Evolutionary conservation across 108 stramenopile genomes (phyloP).

Genomic region (Fistulifera pelliculosa): DNA sequence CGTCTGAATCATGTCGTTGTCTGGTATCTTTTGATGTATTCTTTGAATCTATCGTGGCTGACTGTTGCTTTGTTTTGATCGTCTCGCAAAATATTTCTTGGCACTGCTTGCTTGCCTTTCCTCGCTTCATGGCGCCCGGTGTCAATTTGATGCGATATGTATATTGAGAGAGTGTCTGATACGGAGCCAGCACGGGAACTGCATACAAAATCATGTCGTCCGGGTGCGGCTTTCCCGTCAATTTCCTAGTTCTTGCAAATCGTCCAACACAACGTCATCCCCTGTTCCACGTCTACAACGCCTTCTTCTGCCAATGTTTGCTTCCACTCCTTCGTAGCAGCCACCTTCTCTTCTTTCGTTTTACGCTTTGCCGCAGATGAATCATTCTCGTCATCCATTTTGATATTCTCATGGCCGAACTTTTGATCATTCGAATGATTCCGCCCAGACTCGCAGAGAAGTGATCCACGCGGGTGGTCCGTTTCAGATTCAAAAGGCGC

Average conservation of each 20-base stretch:
- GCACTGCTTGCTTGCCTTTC: conserved; percentile 80
- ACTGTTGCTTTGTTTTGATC: conserved; percentile 25
- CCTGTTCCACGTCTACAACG: conserved; percentile 26
- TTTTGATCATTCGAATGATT: conserved; percentile 72
- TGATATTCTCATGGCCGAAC: conserved; percentile 49
- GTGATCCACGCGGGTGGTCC: conserved; percentile 59
- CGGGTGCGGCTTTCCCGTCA: conserved; percentile 74
- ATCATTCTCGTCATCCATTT: conserved; percentile 12
- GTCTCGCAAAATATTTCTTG: conserved; percentile 61
- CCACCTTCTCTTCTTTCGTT: conserved; percentile 66
- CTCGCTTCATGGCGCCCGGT: conserved; percentile 77
- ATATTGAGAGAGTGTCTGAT: conserved; percentile 77
- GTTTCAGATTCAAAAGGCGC: conserved; percentile 49
- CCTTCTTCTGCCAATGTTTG: conserved; percentile 75
- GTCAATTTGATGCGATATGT: conserved; percentile 82
- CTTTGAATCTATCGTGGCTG: conserved; percentile 18
- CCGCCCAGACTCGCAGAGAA: conserved; percentile 79
- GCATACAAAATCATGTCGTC: conserved; percentile 84
- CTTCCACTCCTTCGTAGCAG: conserved; percentile 66
- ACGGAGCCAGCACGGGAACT: conserved; percentile 91
- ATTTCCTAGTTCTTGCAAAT: conserved; percentile 58
- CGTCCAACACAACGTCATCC: conserved; percentile 54
- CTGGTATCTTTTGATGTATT: conserved; percentile 71
- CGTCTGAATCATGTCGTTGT: conserved; percentile 78
- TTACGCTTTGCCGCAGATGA: conserved; percentile 30